A percentile compares a stretch with the other conserved stretches of the same genome.
Conservation (phyloP, 768 basidiomycete genomes). For the Boletus huronensis region DNA sequence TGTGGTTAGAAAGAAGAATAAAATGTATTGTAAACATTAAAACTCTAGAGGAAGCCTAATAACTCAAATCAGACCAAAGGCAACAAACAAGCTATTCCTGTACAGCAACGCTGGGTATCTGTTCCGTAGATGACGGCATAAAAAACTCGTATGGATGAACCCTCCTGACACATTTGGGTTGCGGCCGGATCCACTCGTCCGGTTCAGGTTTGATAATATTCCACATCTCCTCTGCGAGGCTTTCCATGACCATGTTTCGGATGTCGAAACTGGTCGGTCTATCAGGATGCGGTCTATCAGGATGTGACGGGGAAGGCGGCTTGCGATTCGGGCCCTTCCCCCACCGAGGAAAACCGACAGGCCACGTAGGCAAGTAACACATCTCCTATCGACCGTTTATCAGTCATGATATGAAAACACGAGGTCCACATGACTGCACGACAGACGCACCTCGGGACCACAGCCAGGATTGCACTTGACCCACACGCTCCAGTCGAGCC, state of each 20-base stretch:
- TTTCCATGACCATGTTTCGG: not conserved
- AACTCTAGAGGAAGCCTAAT: not conserved
- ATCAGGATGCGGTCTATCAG: not conserved
- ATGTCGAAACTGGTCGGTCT: not conserved
- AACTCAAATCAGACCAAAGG: not conserved
- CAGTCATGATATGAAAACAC: not conserved
- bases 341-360: conserved; percentile 7
- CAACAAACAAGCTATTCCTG: not conserved
- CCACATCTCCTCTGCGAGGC: not conserved
- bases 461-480: conserved; percentile 46
- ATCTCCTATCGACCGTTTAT: conserved; percentile 15
- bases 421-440: not conserved
- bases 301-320: not conserved
- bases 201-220: not conserved
- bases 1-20: no score
- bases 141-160: not conserved
- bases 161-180: conserved; percentile 20
- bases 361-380: conserved; percentile 29
- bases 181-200: conserved; percentile 22
- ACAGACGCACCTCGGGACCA: conserved; percentile 38
- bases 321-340: not conserved
- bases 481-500: conserved; percentile 56
- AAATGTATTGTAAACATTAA: no score
- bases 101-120: not conserved
- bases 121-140: not conserved